phyloP scores from a whole-genome alignment of 805 yeast genomes.

The Starmerella apis region DNA sequence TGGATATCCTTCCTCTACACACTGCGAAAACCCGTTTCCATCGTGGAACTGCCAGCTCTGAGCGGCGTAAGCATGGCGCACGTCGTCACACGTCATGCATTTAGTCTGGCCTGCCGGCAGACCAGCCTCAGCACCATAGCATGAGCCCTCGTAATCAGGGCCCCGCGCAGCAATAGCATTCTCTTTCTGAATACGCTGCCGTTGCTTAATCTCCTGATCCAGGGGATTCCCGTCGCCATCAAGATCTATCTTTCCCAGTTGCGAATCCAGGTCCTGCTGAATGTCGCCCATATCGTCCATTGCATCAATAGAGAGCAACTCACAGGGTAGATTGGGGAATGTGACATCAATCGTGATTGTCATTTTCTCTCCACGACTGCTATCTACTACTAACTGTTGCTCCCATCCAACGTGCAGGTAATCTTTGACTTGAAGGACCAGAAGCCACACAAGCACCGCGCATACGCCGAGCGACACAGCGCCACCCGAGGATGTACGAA shows the following conservation, averaged over 20 bases:
- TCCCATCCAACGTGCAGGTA: slow-evolving; percentile 56
- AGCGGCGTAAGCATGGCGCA: slow-evolving; percentile 64
- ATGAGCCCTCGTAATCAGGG: slow-evolving; percentile 65
- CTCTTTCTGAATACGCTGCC: slow-evolving; percentile 33
- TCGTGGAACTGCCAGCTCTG: slow-evolving; percentile 83
- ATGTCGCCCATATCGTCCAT: slow-evolving; percentile 83
- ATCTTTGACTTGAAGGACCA: slow-evolving; percentile 65
- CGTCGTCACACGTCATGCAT: slow-evolving; percentile 79
- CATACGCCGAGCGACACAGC: slow-evolving; percentile 66
- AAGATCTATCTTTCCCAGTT: slow-evolving; percentile 61
- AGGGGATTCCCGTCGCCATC: slow-evolving; percentile 43
- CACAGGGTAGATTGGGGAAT: slow-evolving; percentile 83
- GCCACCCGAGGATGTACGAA: slow-evolving; percentile 85
- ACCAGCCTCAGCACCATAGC: slow-evolving; percentile 56
- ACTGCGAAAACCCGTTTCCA: slow-evolving; percentile 77
- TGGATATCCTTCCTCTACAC: slow-evolving; percentile 83
- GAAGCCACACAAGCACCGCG: slow-evolving; percentile 48
- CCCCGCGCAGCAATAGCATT: slow-evolving; percentile 26
- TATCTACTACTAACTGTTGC: slow-evolving; percentile 81
- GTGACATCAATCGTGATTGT: slow-evolving; percentile 72
- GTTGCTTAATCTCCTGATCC: slow-evolving; percentile 35
- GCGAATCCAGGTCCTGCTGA: slow-evolving; percentile 62
- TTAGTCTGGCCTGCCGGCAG: slow-evolving; percentile 29
- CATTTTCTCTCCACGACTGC: slow-evolving; percentile 52
- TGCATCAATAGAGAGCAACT: slow-evolving; percentile 61